Percentiles rank a stretch among this genome's conserved stretches.
Evolutionary conservation across 768 basidiomycete genomes (phyloP).

Genomic region (Tephrocybe sp.): DNA sequence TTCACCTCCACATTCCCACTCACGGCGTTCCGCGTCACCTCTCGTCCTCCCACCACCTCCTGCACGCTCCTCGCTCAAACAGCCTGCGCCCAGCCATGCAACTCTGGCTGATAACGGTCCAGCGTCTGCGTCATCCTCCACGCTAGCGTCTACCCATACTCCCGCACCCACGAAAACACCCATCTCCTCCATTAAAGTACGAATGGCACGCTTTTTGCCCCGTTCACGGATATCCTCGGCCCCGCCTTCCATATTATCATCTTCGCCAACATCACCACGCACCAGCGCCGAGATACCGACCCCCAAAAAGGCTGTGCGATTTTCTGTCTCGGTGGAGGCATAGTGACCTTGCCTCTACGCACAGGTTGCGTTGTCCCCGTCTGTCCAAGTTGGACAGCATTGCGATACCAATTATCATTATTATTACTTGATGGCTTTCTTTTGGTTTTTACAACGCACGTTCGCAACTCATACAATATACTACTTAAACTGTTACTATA

Average conservation of each 20-base stretch:
- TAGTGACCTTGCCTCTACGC: not conserved
- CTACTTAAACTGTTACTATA: conserved; percentile 7
- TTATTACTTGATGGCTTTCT: conserved; percentile 7
- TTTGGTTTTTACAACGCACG: not conserved
- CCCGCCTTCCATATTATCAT: conserved; percentile 32
- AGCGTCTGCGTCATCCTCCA: conserved; percentile 50
- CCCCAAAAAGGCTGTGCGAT: conserved; percentile 62
- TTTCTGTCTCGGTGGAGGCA: conserved; percentile 34
- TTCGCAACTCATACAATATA: not conserved
- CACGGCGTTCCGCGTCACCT: conserved; percentile 29
- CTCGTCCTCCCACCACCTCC: conserved; percentile 53
- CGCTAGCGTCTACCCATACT: conserved; percentile 42
- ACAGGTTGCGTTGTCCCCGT: not conserved
- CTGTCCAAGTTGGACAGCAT: not conserved
- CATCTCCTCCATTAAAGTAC: conserved; percentile 32
- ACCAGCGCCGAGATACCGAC: conserved; percentile 33
- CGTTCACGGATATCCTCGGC: conserved; percentile 41
- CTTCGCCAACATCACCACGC: conserved; percentile 37
- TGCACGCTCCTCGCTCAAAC: conserved; percentile 65
- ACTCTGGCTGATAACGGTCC: conserved; percentile 36
- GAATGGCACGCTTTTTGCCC: conserved; percentile 54
- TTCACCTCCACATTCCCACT: conserved; percentile 29
- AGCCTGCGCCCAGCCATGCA: conserved; percentile 37
- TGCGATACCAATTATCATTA: conserved; percentile 21
- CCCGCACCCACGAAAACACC: conserved; percentile 21